These are phyloP conservation scores for Aquilaria malaccensis DNA, from an alignment of 345 rosid genomes.

Conservation along the genomic window DNA sequence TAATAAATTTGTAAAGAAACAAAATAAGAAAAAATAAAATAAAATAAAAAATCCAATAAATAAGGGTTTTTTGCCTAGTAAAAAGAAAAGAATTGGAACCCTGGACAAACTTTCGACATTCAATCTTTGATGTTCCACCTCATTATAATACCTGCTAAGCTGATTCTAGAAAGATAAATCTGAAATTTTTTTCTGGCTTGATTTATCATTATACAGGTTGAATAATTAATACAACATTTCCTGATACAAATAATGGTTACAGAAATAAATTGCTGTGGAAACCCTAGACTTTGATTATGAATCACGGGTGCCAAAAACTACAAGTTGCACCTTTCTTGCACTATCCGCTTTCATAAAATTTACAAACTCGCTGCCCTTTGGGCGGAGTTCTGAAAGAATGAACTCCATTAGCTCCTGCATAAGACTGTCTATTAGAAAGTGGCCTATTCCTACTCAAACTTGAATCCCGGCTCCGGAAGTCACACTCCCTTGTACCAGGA, in stretches of 20 bases:
- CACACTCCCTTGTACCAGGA: constrained; percentile 45
- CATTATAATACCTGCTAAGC: no score
- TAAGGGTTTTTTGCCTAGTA: no score
- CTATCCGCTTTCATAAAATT: constrained; percentile 59
- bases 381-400: constrained; percentile 43
- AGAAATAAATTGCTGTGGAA: constrained; percentile 14
- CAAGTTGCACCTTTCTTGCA: constrained; percentile 84
- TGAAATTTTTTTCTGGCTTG: no score
- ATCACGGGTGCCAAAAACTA: constrained; percentile 67
- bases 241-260: constrained; percentile 24
- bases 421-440: constrained; percentile 25
- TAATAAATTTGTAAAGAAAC: no score
- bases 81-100: no score
- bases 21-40: no score
- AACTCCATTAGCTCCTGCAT: constrained; percentile 40
- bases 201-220: neutral
- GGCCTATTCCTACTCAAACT: constrained; percentile 47
- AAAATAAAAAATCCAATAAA: no score
- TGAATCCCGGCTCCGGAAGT: constrained; percentile 40
- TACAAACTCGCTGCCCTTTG: constrained; percentile 72
- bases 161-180: no score
- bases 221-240: constrained; percentile 18
- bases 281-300: constrained; percentile 6
- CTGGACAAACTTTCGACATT: no score
- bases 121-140: no score